Conservation (phyloP, 768 basidiomycete species). For the Boletus pseudopeckii region DNA sequence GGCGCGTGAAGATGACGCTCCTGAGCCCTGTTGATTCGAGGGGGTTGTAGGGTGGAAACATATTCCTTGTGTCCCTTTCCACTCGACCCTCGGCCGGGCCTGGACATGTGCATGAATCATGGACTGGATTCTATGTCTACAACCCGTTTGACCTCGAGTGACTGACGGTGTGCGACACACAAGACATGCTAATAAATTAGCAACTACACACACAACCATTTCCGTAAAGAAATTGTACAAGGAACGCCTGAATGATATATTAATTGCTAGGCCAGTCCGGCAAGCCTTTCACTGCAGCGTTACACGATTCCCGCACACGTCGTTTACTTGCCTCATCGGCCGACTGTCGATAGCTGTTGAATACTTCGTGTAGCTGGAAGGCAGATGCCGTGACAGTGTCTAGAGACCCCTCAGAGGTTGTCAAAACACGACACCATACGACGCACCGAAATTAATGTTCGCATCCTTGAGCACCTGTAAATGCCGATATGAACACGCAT, state of each 20-base stretch:
- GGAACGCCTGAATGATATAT: background rate
- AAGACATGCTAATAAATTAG: conserved; percentile 7
- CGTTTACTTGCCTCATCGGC: conserved; percentile 66
- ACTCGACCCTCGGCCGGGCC: background rate
- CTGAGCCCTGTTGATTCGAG: conserved; percentile 60
- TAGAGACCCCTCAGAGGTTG: conserved; percentile 4
- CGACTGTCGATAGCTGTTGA: conserved; percentile 69
- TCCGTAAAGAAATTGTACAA: background rate
- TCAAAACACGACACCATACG: background rate
- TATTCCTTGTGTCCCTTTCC: background rate
- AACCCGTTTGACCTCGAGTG: too few relatives aligned
- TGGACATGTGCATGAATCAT: background rate
- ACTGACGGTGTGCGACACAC: background rate
- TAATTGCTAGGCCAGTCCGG: conserved; percentile 65
- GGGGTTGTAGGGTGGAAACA: conserved; percentile 32
- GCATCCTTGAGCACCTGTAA: conserved; percentile 55
- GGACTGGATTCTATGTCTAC: background rate
- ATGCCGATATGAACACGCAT: background rate
- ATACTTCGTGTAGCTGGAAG: conserved; percentile 77
- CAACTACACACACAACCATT: conserved; percentile 4
- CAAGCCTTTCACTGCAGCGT: conserved; percentile 66
- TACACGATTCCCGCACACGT: conserved; percentile 74
- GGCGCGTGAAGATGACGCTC: conserved; percentile 82
- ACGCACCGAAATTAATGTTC: conserved; percentile 48
- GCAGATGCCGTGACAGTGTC: conserved; percentile 60